Evolutionary conservation across 2,329 filamentous ascomycete species (phyloP), one percentile per base, ranked within the genome.

Genomic region (Fusarium anthophilum): DNA sequence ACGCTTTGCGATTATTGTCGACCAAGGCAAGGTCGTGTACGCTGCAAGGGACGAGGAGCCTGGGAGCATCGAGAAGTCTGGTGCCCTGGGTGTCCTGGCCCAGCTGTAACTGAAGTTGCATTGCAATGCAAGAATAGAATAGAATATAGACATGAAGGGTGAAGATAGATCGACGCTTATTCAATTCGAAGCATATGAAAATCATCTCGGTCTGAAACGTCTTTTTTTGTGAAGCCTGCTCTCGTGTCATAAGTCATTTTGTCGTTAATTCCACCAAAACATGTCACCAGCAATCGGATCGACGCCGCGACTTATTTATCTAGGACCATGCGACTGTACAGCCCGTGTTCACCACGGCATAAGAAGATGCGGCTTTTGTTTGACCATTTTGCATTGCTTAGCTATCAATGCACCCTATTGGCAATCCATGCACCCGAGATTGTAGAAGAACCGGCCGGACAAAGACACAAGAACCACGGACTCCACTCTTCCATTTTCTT

Each of bases 11-110:
- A 89, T 97, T 82, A 86, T 95, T 78, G 84, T 97, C 76, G 94
- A 95, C 85, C 87, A 97, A 82, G 94, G 94, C 83, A 96, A 94
- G 87, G 88, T 97, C 79, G 87, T 86, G 79, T 97, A 97, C 83
- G 93, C 93, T 69, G 93, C 92, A 84, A 91, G 90, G 79, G 94
- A 97, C 86, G 82, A 84, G 32, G 88, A 84, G 63, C 80, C 80
- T 59, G 45, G 63, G 44, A 83, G 83, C 77, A 85, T 86, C 62
- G 83, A 83, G 66, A 82, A 83, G 70, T 88, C 88, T 28, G 86
- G 88, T 58, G 88, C 87, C 63, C 86, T 89, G 69, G 87, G 83
- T 66, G 85, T 90, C 56, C 80, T 90, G 67, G 81, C 87, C 63
- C 87, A 88, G 82, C 82, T 90, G 75, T 90, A 84, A 83, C 68